These are phyloP conservation scores for Globisporangium nunn DNA, from an alignment of 352 stramenopile species.

Conservation along the genomic window DNA sequence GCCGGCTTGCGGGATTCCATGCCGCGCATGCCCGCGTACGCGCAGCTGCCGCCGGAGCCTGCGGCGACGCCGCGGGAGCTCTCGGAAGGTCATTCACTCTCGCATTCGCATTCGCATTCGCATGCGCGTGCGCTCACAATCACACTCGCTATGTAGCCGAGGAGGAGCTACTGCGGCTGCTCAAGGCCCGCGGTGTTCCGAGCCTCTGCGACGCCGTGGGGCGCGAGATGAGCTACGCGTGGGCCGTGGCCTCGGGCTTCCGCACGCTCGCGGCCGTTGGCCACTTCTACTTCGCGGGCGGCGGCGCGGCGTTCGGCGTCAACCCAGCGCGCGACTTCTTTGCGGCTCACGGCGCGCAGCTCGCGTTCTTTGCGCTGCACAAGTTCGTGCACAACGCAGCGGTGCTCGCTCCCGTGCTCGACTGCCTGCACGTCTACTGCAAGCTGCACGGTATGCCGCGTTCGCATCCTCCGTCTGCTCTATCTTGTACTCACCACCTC, in stretches of 20 bases:
- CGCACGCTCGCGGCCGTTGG: slow-evolving; percentile 55
- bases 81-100: slow-evolving; percentile 19
- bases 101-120: too few relatives aligned
- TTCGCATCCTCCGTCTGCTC: background rate
- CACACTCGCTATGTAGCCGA: slow-evolving; percentile 24
- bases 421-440: slow-evolving; percentile 60
- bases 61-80: slow-evolving; percentile 18
- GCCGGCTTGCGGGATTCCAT: slow-evolving; percentile 1
- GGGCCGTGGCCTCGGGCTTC: slow-evolving; percentile 63
- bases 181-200: slow-evolving; percentile 52
- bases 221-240: slow-evolving; percentile 73
- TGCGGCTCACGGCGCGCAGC: slow-evolving; percentile 47
- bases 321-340: slow-evolving; percentile 67
- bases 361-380: slow-evolving; percentile 59
- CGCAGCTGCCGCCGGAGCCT: slow-evolving; percentile 14
- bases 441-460: slow-evolving; percentile 50
- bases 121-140: too few relatives aligned
- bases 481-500: background rate
- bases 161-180: slow-evolving; percentile 50
- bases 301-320: slow-evolving; percentile 51
- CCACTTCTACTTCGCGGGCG: slow-evolving; percentile 78
- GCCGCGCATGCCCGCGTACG: slow-evolving; percentile 19
- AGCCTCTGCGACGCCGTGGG: slow-evolving; percentile 69
- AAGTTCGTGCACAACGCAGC: slow-evolving; percentile 73
- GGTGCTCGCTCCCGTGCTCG: slow-evolving; percentile 55